Evolutionary conservation across 2,329 filamentous ascomycete genomes (phyloP), one percentile per base, ranked within the genome.

Genomic region (Didymella segeticola): DNA sequence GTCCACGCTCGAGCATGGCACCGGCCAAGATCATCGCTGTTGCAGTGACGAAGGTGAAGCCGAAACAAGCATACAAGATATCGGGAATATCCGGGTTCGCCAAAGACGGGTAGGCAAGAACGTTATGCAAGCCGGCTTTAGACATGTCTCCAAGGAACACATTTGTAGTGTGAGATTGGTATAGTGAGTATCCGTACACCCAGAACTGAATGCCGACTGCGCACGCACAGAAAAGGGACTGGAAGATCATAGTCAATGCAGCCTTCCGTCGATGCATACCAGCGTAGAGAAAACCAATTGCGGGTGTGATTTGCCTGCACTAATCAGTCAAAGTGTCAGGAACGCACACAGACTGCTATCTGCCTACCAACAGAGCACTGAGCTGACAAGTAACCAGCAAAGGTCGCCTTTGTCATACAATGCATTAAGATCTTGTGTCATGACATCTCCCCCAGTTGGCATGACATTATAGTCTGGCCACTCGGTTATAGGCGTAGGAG

Each of bases 201-300:
- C 78, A 80, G 61, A 77, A 80, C 45, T 80, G 79, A 8, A 80
- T 77, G 1, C 77, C 78, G 41, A 73, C 75, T 1, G 77, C 77
- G 39, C 71, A 78, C 1, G 77, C 74, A 26, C 78, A 80, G 62
- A 80, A 80, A 1, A 81, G 72, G 0, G 78, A 80, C 58, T 80
- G 78, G 22, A 80, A 71, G 8, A 81, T 70, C 75, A 81, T 80
- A 0, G 79, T 80, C 54, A 81, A 43, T 1, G 69, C 69, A 14
- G 67, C 61, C 30, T 72, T 72, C 20, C 62, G 47, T 36, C 68
- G 53, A 36, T 72, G 69, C 70, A 72, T 72, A 7, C 69, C 70
- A 2, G 70, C 69, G 41, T 72, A 72, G 5, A 72, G 60, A 23
- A 72, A 72, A 23, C 70, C 70, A 43, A 72, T 72, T 2, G 68